Evolutionary conservation across 306 rosid species (phyloP), one percentile per base, ranked within the genome.

Genomic region (Vigna unguiculata): DNA sequence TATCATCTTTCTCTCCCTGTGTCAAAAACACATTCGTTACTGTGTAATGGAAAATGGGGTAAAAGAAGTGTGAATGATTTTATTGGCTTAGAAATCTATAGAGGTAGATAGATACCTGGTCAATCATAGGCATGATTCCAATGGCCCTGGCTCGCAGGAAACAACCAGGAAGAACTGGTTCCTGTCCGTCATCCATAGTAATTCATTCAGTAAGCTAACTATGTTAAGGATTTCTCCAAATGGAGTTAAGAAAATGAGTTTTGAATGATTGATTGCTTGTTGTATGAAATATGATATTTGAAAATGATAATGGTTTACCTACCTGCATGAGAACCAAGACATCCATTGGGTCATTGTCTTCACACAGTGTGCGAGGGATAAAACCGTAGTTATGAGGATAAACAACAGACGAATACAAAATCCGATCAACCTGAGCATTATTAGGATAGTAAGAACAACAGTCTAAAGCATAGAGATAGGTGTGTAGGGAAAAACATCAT

Each of bases 101-200:
- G 57, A 43, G 15, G 46, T 13, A 93, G 48, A 66, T 28, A 24
- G n/a, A n/a, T 13, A 93, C 98, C 97, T 89, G 96, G 75, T 96
- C 99, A 85, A 96, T 96, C 99, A 96, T 96, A 40, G 99, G 97
- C 97, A 96, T 96, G 21, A 96, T 85, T 82, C 99, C 98, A 75
- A 96, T 87, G 75, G 98, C 93, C 82, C 80, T 85, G 72, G 99
- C 99, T 82, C 99, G 86, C 71, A 93, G 90, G 83, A 96, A 96
- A 84, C 97, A 91, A 76, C 97, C 96, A 20, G 99, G 93, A 86
- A 96, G 84, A 40, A 96, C 88, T 4, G 99, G 99, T 79, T 96
- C 99, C 97, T 95, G 45, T 36, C n/a, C 8, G 60, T 72, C 52
- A 80, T 51, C 45, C 12, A 40, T 9, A 11, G 15, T 43, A 12